A percentile compares a stretch with the other conserved stretches of the same genome.
Evolutionary conservation across 805 yeast genomes (phyloP).

Genomic region (Soucietia sequanensis): DNA sequence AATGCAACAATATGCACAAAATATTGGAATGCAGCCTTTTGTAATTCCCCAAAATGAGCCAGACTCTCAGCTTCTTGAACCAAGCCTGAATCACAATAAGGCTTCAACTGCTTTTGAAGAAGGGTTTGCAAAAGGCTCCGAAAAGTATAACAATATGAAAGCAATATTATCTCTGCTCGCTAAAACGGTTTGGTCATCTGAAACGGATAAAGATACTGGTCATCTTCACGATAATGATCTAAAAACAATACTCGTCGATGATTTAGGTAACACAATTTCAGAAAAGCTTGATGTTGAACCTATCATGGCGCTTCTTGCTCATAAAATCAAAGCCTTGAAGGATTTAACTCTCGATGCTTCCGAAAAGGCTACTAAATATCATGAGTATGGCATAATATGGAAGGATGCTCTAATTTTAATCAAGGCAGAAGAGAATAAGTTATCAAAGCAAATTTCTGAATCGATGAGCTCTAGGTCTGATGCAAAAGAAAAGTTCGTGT

Average conservation of each 20-base stretch:
- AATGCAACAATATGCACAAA: neutral
- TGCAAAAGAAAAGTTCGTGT: neutral
- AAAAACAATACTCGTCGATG: slow-evolving; percentile 24
- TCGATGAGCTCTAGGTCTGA: slow-evolving; percentile 6
- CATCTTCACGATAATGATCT: slow-evolving; percentile 3
- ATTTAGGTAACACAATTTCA: slow-evolving; percentile 30
- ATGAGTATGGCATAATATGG: slow-evolving; percentile 29
- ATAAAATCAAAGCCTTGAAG: slow-evolving; percentile 25
- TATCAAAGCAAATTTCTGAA: slow-evolving; percentile 14
- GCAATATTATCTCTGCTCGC: slow-evolving; percentile 11
- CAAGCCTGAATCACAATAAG: slow-evolving; percentile 16
- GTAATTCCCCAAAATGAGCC: neutral
- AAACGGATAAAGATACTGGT: too few relatives aligned
- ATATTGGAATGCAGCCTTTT: slow-evolving; percentile 15
- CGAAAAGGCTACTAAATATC: slow-evolving; percentile 24
- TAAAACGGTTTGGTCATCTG: too few relatives aligned
- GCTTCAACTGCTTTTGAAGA: slow-evolving; percentile 29
- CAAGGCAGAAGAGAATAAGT: slow-evolving; percentile 23
- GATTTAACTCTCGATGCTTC: slow-evolving; percentile 24
- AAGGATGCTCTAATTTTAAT: slow-evolving; percentile 19
- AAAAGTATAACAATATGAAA: slow-evolving; percentile 24
- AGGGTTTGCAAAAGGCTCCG: slow-evolving; percentile 35
- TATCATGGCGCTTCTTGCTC: slow-evolving; percentile 25
- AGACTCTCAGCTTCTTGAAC: neutral
- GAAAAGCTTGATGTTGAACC: slow-evolving; percentile 36